Evolutionary conservation across 495 filamentous ascomycete genomes (phyloP).

Genomic region (Mycothermus thermophilus): DNA sequence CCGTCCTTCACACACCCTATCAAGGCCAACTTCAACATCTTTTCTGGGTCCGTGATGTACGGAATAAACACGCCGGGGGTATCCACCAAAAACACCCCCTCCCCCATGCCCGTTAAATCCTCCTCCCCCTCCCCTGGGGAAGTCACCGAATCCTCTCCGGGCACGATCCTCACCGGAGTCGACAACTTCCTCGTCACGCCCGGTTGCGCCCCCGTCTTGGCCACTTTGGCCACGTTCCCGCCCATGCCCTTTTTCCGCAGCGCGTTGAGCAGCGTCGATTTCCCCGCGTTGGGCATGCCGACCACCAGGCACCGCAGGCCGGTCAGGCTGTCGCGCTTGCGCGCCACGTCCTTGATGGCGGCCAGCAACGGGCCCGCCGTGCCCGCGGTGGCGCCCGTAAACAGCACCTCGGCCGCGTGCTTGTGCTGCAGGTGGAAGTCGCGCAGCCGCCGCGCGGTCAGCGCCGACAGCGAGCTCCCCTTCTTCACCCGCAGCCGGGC

Average conservation of each 20-base stretch:
- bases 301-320: slow-evolving; percentile 75
- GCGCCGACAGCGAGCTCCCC: background rate
- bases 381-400: slow-evolving; percentile 35
- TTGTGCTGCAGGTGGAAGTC: slow-evolving; percentile 14
- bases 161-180: slow-evolving; percentile 63
- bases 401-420: slow-evolving; percentile 39
- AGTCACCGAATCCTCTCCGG: slow-evolving; percentile 8
- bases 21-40: slow-evolving; percentile 85
- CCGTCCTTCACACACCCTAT: slow-evolving; percentile 86
- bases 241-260: slow-evolving; percentile 55
- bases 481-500: background rate
- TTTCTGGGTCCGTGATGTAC: slow-evolving; percentile 67
- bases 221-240: slow-evolving; percentile 56
- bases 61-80: slow-evolving; percentile 80
- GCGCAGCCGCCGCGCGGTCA: slow-evolving; percentile 7
- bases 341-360: slow-evolving; percentile 20
- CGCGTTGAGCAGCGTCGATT: slow-evolving; percentile 81
- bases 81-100: slow-evolving; percentile 37
- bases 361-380: slow-evolving; percentile 15
- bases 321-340: slow-evolving; percentile 20
- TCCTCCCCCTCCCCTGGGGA: slow-evolving; percentile 9
- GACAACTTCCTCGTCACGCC: slow-evolving; percentile 80
- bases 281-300: slow-evolving; percentile 93
- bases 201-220: slow-evolving; percentile 71
- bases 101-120: slow-evolving; percentile 26